phyloP scores from a whole-genome alignment of 2,329 filamentous ascomycete genomes.

The Stagonosporopsis tanaceti region DNA sequence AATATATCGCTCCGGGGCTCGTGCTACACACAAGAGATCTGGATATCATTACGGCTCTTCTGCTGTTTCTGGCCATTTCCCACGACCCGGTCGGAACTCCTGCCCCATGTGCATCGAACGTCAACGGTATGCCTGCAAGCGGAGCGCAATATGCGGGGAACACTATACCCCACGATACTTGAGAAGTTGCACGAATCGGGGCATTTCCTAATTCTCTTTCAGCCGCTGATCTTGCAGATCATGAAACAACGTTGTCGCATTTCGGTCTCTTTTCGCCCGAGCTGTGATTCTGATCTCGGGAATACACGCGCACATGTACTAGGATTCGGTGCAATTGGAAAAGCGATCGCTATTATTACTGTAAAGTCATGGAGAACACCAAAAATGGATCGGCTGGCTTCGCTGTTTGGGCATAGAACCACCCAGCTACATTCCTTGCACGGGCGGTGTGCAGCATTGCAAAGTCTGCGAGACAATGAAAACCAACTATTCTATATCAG shows the following conservation, averaged over 20 bases:
- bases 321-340: no score
- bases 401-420: no score
- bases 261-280: slow-evolving; percentile 5
- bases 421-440: no score
- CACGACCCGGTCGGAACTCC: slow-evolving; percentile 4
- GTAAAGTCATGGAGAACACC: no score
- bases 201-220: background rate
- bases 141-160: slow-evolving; percentile 6
- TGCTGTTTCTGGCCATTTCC: slow-evolving; percentile 1
- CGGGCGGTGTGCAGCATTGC: no score
- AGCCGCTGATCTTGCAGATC: slow-evolving; percentile 5
- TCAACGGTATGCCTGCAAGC: background rate
- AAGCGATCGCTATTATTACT: no score
- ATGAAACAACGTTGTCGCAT: background rate
- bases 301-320: no score
- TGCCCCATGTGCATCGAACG: background rate
- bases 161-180: background rate
- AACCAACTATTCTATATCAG: background rate
- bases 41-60: background rate
- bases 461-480: no score
- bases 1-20: background rate
- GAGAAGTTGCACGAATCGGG: slow-evolving; percentile 9
- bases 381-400: no score
- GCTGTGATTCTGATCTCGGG: no score
- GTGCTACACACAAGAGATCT: background rate